A percentile compares a stretch with the other conserved stretches of the same genome.
These are phyloP conservation scores for Pyrus hybrid DNA, from an alignment of 331 rosid genomes.

Conservation along the genomic window DNA sequence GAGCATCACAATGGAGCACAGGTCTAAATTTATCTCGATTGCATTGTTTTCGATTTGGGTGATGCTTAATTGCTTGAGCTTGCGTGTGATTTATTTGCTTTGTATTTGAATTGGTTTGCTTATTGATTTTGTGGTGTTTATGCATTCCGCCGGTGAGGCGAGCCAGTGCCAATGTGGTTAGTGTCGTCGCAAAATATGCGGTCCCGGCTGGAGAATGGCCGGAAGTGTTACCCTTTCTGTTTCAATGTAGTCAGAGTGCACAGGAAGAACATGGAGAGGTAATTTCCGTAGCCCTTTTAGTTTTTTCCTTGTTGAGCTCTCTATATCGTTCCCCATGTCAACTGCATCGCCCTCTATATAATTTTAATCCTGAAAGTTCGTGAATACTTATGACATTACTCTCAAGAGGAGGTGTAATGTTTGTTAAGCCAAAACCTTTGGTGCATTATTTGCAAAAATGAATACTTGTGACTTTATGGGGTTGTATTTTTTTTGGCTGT, in stretches of 20 bases:
- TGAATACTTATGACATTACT: no score
- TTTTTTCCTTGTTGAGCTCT: not conserved
- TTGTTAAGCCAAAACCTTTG: no score
- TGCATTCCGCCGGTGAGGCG: slow-evolving; percentile 88
- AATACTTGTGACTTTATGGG: no score
- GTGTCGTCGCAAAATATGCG: slow-evolving; percentile 85
- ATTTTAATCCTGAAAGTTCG: no score
- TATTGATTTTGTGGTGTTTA: not conserved
- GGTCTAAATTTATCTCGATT: slow-evolving; percentile 19
- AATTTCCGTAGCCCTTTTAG: slow-evolving; percentile 6
- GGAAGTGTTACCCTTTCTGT: slow-evolving; percentile 83
- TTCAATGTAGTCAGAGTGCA: slow-evolving; percentile 89
- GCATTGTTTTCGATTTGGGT: not conserved
- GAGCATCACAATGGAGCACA: slow-evolving; percentile 86
- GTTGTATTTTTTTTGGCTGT: no score
- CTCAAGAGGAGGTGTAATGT: no score
- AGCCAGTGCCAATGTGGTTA: slow-evolving; percentile 95
- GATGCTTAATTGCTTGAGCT: not conserved
- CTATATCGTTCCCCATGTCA: not conserved
- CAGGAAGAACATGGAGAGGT: slow-evolving; percentile 98
- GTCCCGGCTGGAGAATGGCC: slow-evolving; percentile 97
- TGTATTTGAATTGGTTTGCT: not conserved
- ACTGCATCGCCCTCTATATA: no score
- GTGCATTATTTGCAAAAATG: no score
- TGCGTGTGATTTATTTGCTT: not conserved